Percentiles rank a stretch among this genome's conserved stretches.
These are phyloP conservation scores for Neurospora sp. DNA, from an alignment of 495 filamentous ascomycete genomes.

Conservation along the genomic window DNA sequence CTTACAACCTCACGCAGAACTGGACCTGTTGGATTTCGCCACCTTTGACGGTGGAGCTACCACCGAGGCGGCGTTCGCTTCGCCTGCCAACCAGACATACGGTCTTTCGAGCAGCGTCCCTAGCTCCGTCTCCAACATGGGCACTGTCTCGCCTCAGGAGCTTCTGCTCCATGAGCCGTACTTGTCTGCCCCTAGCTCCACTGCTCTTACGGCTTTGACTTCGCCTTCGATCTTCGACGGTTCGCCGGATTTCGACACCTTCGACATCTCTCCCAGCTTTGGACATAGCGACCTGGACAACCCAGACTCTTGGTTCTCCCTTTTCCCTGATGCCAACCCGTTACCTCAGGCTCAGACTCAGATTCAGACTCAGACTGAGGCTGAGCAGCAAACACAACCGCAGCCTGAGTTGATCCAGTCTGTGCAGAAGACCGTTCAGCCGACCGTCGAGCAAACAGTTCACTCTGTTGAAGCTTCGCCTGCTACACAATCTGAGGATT, in stretches of 20 bases:
- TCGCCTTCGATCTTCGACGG: slow-evolving; percentile 69
- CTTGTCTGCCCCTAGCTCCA: slow-evolving; percentile 70
- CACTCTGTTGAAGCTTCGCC: slow-evolving; percentile 31
- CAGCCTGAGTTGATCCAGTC: neutral
- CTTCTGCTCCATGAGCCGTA: slow-evolving; percentile 55
- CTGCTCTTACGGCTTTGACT: slow-evolving; percentile 74
- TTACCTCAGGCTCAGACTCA: neutral
- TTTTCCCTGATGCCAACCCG: slow-evolving; percentile 51
- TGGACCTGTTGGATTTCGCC: slow-evolving; percentile 41
- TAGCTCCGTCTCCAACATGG: slow-evolving; percentile 37
- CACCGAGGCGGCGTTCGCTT: slow-evolving; percentile 35
- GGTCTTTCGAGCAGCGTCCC: slow-evolving; percentile 33
- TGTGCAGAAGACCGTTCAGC: slow-evolving; percentile 1
- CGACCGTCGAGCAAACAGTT: slow-evolving; percentile 1
- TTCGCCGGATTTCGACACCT: slow-evolving; percentile 60
- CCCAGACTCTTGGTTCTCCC: slow-evolving; percentile 47
- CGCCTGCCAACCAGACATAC: slow-evolving; percentile 38
- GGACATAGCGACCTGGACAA: slow-evolving; percentile 37
- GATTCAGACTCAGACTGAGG: neutral
- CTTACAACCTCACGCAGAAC: slow-evolving; percentile 38
- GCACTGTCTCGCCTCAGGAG: slow-evolving; percentile 81
- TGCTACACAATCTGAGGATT: slow-evolving; percentile 30
- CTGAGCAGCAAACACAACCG: neutral
- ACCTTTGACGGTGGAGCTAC: slow-evolving; percentile 42
- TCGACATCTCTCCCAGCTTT: slow-evolving; percentile 67